Conservation (phyloP, 73 alveolate genomes). For the Effrenium voratum region DNA sequence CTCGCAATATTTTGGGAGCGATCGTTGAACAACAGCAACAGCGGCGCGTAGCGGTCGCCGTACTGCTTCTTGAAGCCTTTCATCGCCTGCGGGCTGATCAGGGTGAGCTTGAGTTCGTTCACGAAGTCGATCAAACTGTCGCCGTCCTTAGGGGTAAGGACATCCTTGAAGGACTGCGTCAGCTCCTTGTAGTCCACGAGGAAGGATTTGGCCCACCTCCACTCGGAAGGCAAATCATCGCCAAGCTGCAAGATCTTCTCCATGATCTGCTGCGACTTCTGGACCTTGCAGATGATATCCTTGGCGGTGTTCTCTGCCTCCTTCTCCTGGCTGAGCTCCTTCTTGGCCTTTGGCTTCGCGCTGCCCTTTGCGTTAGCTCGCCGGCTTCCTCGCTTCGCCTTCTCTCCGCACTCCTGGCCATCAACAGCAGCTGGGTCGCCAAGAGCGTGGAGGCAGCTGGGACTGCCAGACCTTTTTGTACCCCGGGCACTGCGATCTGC, state of each 20-base stretch:
- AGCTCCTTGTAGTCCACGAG: background rate
- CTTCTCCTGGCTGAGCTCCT: background rate
- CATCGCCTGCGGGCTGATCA: background rate
- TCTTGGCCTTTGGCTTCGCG: background rate
- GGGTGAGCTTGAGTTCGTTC: background rate
- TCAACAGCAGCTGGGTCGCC: too few species aligned
- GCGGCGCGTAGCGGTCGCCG: background rate
- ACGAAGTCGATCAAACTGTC: background rate
- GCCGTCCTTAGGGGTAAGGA: background rate
- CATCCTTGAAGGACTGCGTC: background rate
- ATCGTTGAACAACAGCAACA: background rate
- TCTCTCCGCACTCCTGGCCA: too few species aligned
- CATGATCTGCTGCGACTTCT: background rate
- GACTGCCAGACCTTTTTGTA: background rate
- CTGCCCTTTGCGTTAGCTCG: too few species aligned
- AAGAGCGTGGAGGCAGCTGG: too few species aligned
- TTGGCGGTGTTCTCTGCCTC: background rate
- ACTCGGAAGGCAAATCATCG: background rate
- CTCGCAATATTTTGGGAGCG: background rate
- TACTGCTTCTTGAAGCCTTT: background rate
- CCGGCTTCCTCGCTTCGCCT: too few species aligned
- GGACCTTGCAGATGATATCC: background rate
- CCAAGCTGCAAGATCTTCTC: background rate
- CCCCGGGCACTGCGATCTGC: background rate
- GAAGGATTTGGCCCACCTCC: slow-evolving; percentile 12